Evolutionary conservation across 169 alveolate species (phyloP), one percentile per base, ranked within the genome.

Genomic region (Cyclospora cayetanensis): DNA sequence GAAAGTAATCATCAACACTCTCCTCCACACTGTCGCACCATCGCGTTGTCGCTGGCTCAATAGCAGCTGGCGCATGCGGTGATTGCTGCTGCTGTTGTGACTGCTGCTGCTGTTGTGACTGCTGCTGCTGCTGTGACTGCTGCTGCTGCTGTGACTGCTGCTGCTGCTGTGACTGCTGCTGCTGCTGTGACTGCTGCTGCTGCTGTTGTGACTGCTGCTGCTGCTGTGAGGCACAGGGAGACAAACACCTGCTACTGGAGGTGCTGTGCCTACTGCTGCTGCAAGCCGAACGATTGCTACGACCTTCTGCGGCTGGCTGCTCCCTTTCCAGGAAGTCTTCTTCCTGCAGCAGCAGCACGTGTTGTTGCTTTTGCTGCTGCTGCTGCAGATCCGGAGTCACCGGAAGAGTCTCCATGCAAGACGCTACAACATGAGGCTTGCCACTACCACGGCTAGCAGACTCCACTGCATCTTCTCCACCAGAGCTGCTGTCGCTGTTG

Each of bases 401-500:
- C 50, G 20, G 50, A 15, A 9, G 80, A n/a, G 5, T 50, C 80
- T 65, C 42, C 42, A 22, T 50, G 25, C 20, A 42, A 42, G 1
- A 50, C 34, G 7, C 11, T 50, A 4, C 4, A 22, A 7, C 80
- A 25, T 2, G 50, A 42, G 37, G 25, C 50, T 25, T n/a, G 29
- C 4, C 39, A 1, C 9, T 18, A 4, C 5, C 68, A 15, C 31
- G 74, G 35, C 60, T 11, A 50, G 60, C 9, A 11, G 60, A 9
- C 60, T 11, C 25, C 60, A 50, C 60, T 11, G 18, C 60, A 18
- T 18, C 25, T 50, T 18, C 18, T 18, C 60, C 60, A 11, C 60
- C 60, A 18, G 9, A 11, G 80, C 63, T 74, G 85, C 85, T 74
- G 85, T 37, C 41, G 85, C 63, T 74, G 63, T 63, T 5, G 85